Conservation (phyloP, 129 eudicot genomes). For the Escallonia herrerae region DNA sequence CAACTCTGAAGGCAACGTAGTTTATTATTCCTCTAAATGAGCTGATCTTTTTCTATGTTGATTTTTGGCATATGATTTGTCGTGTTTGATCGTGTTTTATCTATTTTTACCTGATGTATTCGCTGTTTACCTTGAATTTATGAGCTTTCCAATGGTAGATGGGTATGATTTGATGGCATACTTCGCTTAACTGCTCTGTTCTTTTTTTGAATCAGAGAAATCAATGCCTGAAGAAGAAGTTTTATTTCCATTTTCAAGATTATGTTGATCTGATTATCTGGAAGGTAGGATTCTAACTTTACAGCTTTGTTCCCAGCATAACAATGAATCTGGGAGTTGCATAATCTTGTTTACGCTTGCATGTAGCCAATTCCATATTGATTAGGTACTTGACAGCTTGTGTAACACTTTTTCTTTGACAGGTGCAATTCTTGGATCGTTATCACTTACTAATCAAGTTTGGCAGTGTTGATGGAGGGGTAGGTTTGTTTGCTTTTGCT, state of each 20-base stretch:
- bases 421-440: conserved; percentile 97
- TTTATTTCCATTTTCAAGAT: conserved; percentile 93
- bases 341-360: not conserved
- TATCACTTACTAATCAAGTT: conserved; percentile 92
- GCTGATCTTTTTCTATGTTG: too few species aligned
- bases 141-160: not conserved
- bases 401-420: conserved; percentile 10
- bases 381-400: conserved; percentile 1
- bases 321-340: not conserved
- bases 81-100: not conserved
- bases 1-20: too few species aligned
- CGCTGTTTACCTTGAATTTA: not conserved
- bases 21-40: too few species aligned
- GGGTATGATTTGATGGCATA: not conserved
- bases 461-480: conserved; percentile 99
- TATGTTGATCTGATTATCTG: conserved; percentile 89
- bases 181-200: conserved; percentile 16
- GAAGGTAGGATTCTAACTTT: conserved; percentile 53
- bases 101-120: not conserved
- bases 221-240: conserved; percentile 92
- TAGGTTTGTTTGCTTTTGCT: too few species aligned
- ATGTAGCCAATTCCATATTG: not conserved
- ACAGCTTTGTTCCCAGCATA: not conserved
- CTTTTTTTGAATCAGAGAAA: conserved; percentile 54
- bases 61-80: not conserved